Percentiles rank a stretch among this genome's conserved stretches.
These are phyloP conservation scores for Aspergillus quadricinctus DNA, from an alignment of 2,329 filamentous ascomycete genomes.

Conservation along the genomic window DNA sequence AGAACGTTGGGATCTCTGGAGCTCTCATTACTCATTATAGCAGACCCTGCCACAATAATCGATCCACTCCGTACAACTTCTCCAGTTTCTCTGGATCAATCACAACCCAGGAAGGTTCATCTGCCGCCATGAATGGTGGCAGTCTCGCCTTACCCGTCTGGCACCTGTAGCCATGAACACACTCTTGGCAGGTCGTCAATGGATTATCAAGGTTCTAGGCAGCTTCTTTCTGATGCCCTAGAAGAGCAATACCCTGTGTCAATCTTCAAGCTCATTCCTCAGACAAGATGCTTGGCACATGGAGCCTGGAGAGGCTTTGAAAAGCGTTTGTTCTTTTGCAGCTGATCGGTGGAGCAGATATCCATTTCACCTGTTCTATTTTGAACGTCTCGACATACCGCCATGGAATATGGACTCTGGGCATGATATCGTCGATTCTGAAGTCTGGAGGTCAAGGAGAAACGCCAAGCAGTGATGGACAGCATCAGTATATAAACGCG, in stretches of 20 bases:
- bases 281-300: slow-evolving; percentile 3
- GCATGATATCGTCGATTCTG: not conserved
- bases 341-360: not conserved
- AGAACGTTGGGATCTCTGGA: not conserved
- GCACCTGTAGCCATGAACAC: slow-evolving; percentile 2
- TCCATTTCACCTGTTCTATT: not conserved
- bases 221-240: not conserved
- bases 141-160: slow-evolving; percentile 1
- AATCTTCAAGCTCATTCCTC: slow-evolving; percentile 1
- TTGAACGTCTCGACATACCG: not conserved
- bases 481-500: not conserved
- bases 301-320: slow-evolving; percentile 12
- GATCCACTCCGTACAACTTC: not conserved
- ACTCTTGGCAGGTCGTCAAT: not conserved
- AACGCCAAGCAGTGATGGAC: not conserved
- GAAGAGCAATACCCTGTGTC: not conserved
- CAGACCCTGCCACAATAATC: not conserved
- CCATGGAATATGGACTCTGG: not conserved
- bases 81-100: not conserved
- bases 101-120: not conserved
- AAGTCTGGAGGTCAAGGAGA: not conserved
- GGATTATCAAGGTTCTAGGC: not conserved
- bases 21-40: not conserved
- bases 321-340: not conserved
- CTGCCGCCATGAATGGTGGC: not conserved